Evolutionary conservation across 306 rosid species (phyloP), one percentile per base, ranked within the genome.

Genomic region (Inga leiocalycina): DNA sequence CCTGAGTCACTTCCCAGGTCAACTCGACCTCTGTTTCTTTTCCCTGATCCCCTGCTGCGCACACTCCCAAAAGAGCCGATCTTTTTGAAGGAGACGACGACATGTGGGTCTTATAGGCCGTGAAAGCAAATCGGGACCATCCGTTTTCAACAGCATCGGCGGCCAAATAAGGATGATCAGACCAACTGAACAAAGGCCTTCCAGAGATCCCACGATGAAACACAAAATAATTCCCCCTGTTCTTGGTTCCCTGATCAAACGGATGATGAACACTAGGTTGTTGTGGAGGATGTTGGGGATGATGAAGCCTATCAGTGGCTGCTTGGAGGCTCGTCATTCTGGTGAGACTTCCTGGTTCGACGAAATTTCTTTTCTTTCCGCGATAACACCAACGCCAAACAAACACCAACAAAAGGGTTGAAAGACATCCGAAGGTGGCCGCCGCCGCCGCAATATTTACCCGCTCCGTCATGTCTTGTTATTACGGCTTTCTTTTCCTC

Each of bases 71-170:
- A 15, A 96, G 79, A 51, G 88, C 79, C 52, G 98, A 88, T 81
- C 88, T 89, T 68, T 91, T 84, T 4, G 94, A 81, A 61, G 91
- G 80, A 4, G 93, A 86, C 2, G 94, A 71, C 76, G 94, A 72
- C 77, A 61, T 82, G 80, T 70, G 73, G 39, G 69, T 77, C 39
- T 82, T 84, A 57, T 81, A 81, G 11, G 27, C 85, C 4, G 86
- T 77, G 83, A 97, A 97, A 80, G 90, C 97, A 81, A 97, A 97
- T 82, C 94, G 92, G 3, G 98, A 92, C 99, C 98, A 97, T 1
- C 99, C 99, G 72, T 94, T 90, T 82, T 97, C 99, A 1, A 97
- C 95, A 64, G 99, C 98, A 73, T 97, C 99, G 32, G 91, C 84
- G 24, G 93, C 83, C 10, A 90, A 83, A 45, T 89, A 84, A 4